Evolutionary conservation across 2,329 filamentous ascomycete species (phyloP).

Genomic region (Emmonsia crescens): DNA sequence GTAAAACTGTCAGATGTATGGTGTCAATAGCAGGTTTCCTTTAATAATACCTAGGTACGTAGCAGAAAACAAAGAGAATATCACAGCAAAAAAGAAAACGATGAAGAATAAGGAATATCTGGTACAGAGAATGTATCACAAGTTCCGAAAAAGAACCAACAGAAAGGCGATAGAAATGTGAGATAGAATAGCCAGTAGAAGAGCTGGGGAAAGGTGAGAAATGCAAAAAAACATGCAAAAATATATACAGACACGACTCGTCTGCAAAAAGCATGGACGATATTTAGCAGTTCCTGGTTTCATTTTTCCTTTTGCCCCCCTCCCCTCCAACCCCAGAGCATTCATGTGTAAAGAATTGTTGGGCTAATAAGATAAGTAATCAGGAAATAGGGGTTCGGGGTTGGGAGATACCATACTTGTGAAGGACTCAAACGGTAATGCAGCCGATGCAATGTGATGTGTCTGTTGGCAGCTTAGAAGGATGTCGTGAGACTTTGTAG

Average conservation of each 20-base stretch:
- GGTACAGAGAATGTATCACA: not conserved
- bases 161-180: not conserved
- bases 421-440: slow-evolving; percentile 2
- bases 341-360: not conserved
- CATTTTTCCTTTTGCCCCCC: not conserved
- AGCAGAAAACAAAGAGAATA: not conserved
- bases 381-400: not conserved
- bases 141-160: not conserved
- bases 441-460: slow-evolving; percentile 2
- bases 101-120: not conserved
- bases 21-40: not conserved
- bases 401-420: not conserved
- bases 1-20: not conserved
- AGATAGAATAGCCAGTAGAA: not conserved
- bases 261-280: not conserved
- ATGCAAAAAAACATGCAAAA: not conserved
- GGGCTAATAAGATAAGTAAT: not conserved
- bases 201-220: not conserved
- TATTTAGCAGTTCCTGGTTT: not conserved
- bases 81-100: not conserved
- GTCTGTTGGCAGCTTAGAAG: not conserved
- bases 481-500: not conserved
- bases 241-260: not conserved
- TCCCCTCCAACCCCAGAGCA: no score
- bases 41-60: not conserved